Evolutionary conservation across 371 early-diverging fungal genomes (phyloP).

Genomic region (Capillidium heterosporum): DNA sequence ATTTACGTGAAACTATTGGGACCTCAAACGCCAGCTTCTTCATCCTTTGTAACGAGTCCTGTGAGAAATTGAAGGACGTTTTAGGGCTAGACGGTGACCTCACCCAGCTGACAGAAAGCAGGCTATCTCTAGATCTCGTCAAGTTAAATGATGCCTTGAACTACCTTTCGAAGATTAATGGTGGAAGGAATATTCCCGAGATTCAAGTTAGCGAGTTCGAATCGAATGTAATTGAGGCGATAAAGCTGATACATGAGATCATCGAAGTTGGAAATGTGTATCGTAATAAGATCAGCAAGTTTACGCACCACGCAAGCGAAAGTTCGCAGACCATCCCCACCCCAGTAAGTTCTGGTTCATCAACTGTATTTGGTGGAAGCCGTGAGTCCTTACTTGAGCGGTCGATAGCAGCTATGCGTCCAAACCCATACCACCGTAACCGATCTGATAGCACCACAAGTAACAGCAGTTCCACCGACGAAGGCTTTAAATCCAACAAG

Average conservation of each 20-base stretch:
- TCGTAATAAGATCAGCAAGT: too few species aligned
- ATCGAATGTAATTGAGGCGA: too few species aligned
- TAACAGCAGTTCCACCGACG: not conserved
- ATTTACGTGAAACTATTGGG: conserved; percentile 10
- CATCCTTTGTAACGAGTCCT: not conserved
- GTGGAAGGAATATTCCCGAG: too few species aligned
- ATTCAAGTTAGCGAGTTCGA: too few species aligned
- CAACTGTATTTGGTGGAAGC: not conserved
- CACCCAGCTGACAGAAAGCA: not conserved
- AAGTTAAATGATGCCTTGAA: too few species aligned
- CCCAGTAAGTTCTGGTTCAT: not conserved
- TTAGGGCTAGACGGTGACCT: not conserved
- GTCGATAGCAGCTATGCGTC: not conserved
- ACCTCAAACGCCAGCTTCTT: not conserved
- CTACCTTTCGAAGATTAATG: too few species aligned
- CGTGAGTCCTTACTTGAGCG: not conserved
- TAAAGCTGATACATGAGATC: too few species aligned
- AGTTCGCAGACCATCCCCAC: not conserved
- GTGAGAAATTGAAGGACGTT: not conserved
- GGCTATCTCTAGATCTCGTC: too few species aligned
- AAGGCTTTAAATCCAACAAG: not conserved
- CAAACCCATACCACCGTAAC: not conserved
- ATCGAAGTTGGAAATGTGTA: too few species aligned
- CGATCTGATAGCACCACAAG: conserved; percentile 1
- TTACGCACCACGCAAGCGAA: too few species aligned